These are phyloP conservation scores for Neocucurbitaria cava DNA, from an alignment of 2,329 filamentous ascomycete species.

Conservation along the genomic window DNA sequence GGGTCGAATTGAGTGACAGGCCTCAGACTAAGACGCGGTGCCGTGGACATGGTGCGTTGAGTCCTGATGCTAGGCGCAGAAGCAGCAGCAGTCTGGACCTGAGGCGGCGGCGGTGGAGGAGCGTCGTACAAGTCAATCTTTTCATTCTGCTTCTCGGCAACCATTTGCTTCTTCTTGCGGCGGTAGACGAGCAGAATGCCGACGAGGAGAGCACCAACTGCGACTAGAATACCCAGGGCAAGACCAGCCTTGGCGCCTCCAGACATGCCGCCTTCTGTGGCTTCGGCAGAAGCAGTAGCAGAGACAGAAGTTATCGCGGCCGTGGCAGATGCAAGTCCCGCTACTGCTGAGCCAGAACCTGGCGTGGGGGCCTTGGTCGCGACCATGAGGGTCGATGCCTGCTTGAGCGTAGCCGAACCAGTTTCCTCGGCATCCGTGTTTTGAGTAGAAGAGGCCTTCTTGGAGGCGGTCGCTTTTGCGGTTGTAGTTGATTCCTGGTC, in stretches of 20 bases:
- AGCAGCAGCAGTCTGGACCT: constrained; percentile 17
- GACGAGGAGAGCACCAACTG: constrained; percentile 70
- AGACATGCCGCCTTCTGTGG: constrained; percentile 49
- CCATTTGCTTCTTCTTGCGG: constrained; percentile 70
- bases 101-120: constrained; percentile 36
- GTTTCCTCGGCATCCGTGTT: constrained; percentile 23
- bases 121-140: constrained; percentile 45
- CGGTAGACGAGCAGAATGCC: constrained; percentile 75
- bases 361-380: constrained; percentile 37
- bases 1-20: constrained; percentile 85
- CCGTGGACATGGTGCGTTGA: constrained; percentile 59
- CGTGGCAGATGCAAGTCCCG: constrained; percentile 28
- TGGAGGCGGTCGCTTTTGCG: constrained; percentile 24
- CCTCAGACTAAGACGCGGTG: constrained; percentile 84
- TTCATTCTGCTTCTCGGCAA: constrained; percentile 53
- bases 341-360: constrained; percentile 20
- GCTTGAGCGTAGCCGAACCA: constrained; percentile 21
- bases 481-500: constrained; percentile 18
- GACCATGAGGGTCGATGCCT: constrained; percentile 31
- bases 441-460: constrained; percentile 25
- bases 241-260: constrained; percentile 75
- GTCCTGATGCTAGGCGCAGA: constrained; percentile 49
- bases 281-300: constrained; percentile 31
- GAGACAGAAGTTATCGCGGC: constrained; percentile 34
- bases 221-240: constrained; percentile 79